Evolutionary conservation across 208 protist species (phyloP).

Genomic region (Trypanosoma cruzi): DNA sequence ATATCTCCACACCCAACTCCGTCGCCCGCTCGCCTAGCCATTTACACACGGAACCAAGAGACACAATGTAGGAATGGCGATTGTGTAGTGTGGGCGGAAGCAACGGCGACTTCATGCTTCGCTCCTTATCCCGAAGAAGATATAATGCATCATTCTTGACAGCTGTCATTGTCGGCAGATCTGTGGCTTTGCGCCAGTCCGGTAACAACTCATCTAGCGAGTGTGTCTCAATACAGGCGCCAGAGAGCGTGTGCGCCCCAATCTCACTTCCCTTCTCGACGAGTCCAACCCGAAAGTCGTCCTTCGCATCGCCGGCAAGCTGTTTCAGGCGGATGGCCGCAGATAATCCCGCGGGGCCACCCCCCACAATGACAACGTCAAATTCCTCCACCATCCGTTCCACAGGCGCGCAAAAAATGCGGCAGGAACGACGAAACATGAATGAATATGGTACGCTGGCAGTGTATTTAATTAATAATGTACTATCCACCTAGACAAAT

Average conservation of each 20-base stretch:
- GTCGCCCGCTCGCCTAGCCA: conserved; percentile 96
- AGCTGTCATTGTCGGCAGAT: conserved; percentile 79
- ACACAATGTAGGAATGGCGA: conserved; percentile 96
- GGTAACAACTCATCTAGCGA: conserved; percentile 97
- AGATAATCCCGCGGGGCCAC: conserved; percentile 94
- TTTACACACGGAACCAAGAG: conserved; percentile 90
- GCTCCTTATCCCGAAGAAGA: conserved; percentile 66
- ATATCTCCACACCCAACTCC: conserved; percentile 97
- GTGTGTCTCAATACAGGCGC: conserved; percentile 96
- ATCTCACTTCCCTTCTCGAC: conserved; percentile 97
- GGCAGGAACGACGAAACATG: conserved; percentile 51
- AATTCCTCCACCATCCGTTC: conserved; percentile 93
- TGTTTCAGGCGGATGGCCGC: conserved; percentile 97
- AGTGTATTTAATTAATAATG: too few relatives aligned
- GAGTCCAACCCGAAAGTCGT: conserved; percentile 92
- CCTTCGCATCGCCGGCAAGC: conserved; percentile 68
- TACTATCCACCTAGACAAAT: too few relatives aligned
- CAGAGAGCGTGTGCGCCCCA: conserved; percentile 97
- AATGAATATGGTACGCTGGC: background rate
- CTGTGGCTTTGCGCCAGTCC: conserved; percentile 85
- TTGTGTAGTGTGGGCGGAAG: conserved; percentile 90
- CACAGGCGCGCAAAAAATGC: conserved; percentile 44
- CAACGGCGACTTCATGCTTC: conserved; percentile 63
- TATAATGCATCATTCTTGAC: conserved; percentile 94
- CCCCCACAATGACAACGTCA: conserved; percentile 97